Conservation (phyloP, 441 rosid species). For the Gossypium aridum region DNA sequence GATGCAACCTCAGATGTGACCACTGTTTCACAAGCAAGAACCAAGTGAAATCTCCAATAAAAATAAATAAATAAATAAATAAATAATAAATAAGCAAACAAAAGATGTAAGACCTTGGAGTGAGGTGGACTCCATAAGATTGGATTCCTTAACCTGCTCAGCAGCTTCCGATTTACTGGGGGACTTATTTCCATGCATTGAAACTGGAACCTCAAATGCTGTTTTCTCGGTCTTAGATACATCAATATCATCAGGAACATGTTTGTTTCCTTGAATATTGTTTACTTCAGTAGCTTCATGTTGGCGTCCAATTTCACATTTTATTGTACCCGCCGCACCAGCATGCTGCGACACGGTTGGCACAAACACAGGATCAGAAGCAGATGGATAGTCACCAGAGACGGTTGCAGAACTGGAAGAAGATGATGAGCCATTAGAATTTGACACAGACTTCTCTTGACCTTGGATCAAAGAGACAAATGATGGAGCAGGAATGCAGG, state of each 20-base stretch:
- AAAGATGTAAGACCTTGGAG: conserved; percentile 23
- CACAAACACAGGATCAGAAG: conserved; percentile 37
- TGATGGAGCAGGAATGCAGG: conserved; percentile 16
- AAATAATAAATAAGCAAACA: not conserved
- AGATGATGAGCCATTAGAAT: conserved; percentile 21
- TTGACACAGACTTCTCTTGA: conserved; percentile 26
- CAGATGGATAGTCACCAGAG: conserved; percentile 32
- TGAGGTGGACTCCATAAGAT: conserved; percentile 25
- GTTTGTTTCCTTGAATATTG: conserved; percentile 26
- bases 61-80: not conserved
- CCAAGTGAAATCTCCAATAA: not conserved
- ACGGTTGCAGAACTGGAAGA: conserved; percentile 20
- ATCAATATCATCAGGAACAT: conserved; percentile 10
- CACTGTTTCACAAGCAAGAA: conserved; percentile 27
- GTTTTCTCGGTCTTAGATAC: conserved; percentile 17
- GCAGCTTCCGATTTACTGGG: conserved; percentile 20
- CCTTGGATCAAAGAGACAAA: conserved; percentile 26
- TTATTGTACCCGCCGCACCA: conserved; percentile 27
- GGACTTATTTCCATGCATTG: conserved; percentile 12
- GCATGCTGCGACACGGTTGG: conserved; percentile 20
- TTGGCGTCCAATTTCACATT: conserved; percentile 27
- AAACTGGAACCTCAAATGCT: not conserved
- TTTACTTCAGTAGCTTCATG: conserved; percentile 27
- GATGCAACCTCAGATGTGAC: conserved; percentile 29
- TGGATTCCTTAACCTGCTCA: conserved; percentile 27